phyloP scores from a whole-genome alignment of 768 basidiomycete species.

The Lactarius trivialis region DNA sequence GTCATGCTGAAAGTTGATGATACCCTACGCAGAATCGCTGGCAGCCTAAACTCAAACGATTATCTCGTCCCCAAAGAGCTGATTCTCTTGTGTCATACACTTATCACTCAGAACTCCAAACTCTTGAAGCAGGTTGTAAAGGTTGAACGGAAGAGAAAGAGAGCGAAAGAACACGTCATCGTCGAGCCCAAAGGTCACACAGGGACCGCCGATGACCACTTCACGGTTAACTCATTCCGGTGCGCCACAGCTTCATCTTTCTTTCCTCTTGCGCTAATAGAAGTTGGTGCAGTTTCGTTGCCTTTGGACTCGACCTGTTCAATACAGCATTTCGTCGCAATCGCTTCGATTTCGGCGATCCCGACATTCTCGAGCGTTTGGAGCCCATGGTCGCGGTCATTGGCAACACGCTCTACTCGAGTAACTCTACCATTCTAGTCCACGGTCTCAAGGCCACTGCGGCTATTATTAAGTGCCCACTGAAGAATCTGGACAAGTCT shows the following conservation, averaged over 20 bases:
- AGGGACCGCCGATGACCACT: constrained; percentile 55
- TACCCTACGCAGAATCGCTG: constrained; percentile 72
- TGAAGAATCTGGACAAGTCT: constrained; percentile 66
- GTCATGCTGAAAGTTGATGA: constrained; percentile 84
- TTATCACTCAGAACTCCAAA: constrained; percentile 84
- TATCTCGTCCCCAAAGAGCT: constrained; percentile 63
- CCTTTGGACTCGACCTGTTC: constrained; percentile 88
- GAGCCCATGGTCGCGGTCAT: constrained; percentile 82
- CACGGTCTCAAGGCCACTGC: constrained; percentile 76
- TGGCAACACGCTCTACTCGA: constrained; percentile 89
- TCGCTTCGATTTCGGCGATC: constrained; percentile 78
- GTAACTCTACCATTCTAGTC: constrained; percentile 62
- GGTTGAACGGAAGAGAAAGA: constrained; percentile 31
- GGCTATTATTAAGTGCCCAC: constrained; percentile 75
- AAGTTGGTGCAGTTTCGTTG: constrained; percentile 57
- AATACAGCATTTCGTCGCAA: constrained; percentile 80
- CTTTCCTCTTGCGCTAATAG: constrained; percentile 13
- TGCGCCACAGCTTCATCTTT: constrained; percentile 30
- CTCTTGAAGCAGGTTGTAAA: constrained; percentile 64
- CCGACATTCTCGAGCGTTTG: constrained; percentile 68
- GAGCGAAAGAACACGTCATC: constrained; percentile 45
- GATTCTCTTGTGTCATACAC: constrained; percentile 77
- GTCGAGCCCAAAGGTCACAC: constrained; percentile 74
- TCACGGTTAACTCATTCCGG: constrained; percentile 84
- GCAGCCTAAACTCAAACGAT: constrained; percentile 78